Percentiles rank a stretch among this genome's conserved stretches.
phyloP scores from a whole-genome alignment of 108 stramenopile species.

The Cyclotella cryptica region DNA sequence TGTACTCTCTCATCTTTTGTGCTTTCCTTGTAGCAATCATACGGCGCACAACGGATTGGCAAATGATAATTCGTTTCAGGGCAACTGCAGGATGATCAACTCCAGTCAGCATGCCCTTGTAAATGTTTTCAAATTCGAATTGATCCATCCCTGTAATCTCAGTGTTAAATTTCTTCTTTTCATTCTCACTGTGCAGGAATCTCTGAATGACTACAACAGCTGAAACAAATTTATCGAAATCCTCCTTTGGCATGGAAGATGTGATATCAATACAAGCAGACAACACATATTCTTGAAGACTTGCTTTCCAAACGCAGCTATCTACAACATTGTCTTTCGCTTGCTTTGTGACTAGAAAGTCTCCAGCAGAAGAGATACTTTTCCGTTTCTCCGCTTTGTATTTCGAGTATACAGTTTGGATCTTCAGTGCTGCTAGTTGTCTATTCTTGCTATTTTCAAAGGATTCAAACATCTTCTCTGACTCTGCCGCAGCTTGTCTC shows the following conservation, averaged over 20 bases:
- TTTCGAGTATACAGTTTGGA: neutral
- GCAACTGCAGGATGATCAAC: neutral
- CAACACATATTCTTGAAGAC: neutral
- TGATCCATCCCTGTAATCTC: neutral
- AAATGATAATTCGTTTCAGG: neutral
- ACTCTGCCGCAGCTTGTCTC: neutral
- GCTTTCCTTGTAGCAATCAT: neutral
- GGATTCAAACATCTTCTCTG: neutral
- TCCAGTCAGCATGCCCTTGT: neutral
- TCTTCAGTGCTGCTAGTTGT: neutral
- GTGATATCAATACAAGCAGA: neutral
- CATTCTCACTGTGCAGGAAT: neutral
- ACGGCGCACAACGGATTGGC: slow-evolving; percentile 4
- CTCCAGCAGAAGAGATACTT: neutral
- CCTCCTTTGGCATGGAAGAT: neutral
- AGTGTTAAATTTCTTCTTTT: neutral
- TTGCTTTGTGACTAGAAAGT: neutral
- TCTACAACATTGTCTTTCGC: too few species aligned
- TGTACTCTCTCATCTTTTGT: neutral
- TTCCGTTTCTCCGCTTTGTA: neutral
- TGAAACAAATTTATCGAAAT: slow-evolving; percentile 3
- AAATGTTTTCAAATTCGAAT: slow-evolving; percentile 8
- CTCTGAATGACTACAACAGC: slow-evolving; percentile 11
- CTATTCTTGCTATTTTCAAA: neutral
- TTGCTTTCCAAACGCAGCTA: neutral